Percentiles rank a stretch among this genome's conserved stretches.
Evolutionary conservation across 2,329 filamentous ascomycete species (phyloP).

Genomic region (Fusarium papillatum): DNA sequence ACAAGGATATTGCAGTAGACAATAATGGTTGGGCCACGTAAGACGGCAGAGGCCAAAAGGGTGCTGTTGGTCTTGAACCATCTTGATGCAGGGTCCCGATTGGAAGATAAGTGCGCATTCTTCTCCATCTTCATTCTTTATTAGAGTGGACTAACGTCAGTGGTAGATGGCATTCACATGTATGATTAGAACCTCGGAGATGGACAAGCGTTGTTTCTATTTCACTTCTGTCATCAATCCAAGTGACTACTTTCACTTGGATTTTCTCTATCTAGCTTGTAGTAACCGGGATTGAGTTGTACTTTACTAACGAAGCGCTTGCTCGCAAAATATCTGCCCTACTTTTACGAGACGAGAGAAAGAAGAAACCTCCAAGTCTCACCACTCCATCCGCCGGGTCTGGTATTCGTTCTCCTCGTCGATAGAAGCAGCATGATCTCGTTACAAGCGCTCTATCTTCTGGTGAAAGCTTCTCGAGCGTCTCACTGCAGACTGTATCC

Average conservation of each 20-base stretch:
- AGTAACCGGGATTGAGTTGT: neutral
- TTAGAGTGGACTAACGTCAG: neutral
- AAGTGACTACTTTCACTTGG: neutral
- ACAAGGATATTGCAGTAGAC: neutral
- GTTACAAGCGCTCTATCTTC: neutral
- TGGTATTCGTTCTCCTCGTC: neutral
- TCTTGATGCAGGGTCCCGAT: neutral
- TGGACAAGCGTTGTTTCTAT: neutral
- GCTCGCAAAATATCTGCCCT: neutral
- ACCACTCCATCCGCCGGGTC: neutral
- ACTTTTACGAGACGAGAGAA: neutral
- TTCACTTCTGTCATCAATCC: neutral
- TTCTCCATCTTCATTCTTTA: neutral
- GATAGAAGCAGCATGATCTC: neutral
- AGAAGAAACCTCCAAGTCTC: neutral
- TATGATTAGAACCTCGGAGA: neutral
- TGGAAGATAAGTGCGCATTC: neutral
- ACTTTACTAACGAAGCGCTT: neutral
- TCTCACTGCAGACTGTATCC: conserved; percentile 24
- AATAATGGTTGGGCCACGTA: neutral
- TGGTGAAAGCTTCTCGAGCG: neutral
- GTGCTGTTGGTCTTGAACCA: neutral
- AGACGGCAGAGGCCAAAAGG: neutral
- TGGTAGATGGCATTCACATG: neutral
- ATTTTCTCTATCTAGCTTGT: neutral